phyloP scores from a whole-genome alignment of 768 basidiomycete species.

The Mycena rebaudengoi region DNA sequence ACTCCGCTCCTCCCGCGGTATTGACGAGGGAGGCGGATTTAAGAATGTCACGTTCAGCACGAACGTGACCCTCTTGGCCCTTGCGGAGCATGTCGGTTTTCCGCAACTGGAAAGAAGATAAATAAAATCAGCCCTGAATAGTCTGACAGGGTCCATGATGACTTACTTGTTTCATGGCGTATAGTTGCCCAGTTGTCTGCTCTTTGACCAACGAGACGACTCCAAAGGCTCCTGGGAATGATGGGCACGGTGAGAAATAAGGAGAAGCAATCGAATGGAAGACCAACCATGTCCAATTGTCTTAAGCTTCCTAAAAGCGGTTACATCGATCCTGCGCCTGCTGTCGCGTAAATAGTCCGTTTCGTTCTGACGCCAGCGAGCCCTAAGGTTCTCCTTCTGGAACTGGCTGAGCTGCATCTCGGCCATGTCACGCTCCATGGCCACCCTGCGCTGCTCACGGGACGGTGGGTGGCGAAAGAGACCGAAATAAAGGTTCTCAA shows the following conservation, averaged over 20 bases:
- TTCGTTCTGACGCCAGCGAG: slow-evolving; percentile 87
- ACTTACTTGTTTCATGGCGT: slow-evolving; percentile 95
- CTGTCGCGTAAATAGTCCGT: slow-evolving; percentile 88
- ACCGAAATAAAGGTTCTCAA: slow-evolving; percentile 90
- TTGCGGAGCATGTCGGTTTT: slow-evolving; percentile 95
- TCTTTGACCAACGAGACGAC: slow-evolving; percentile 94
- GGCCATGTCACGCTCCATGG: slow-evolving; percentile 90
- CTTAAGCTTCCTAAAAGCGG: slow-evolving; percentile 88
- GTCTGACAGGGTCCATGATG: slow-evolving; percentile 2
- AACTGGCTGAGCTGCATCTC: slow-evolving; percentile 73
- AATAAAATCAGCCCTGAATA: slow-evolving; percentile 14
- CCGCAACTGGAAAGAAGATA: slow-evolving; percentile 62
- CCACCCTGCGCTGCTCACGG: slow-evolving; percentile 83
- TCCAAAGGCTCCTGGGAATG: slow-evolving; percentile 84
- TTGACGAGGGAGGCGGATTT: slow-evolving; percentile 87
- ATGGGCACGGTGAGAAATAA: slow-evolving; percentile 26
- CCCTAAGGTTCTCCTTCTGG: slow-evolving; percentile 77
- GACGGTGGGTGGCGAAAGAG: slow-evolving; percentile 86
- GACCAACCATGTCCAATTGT: slow-evolving; percentile 90
- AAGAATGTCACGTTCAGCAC: slow-evolving; percentile 93
- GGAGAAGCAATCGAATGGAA: slow-evolving; percentile 18
- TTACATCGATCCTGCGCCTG: slow-evolving; percentile 82
- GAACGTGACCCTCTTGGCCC: slow-evolving; percentile 96
- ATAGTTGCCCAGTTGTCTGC: slow-evolving; percentile 78
- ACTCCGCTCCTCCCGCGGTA: slow-evolving; percentile 80